Percentiles rank a stretch among this genome's conserved stretches.
Evolutionary conservation across 371 early-diverging fungal species (phyloP).

Genomic region (Mucor mucedo): DNA sequence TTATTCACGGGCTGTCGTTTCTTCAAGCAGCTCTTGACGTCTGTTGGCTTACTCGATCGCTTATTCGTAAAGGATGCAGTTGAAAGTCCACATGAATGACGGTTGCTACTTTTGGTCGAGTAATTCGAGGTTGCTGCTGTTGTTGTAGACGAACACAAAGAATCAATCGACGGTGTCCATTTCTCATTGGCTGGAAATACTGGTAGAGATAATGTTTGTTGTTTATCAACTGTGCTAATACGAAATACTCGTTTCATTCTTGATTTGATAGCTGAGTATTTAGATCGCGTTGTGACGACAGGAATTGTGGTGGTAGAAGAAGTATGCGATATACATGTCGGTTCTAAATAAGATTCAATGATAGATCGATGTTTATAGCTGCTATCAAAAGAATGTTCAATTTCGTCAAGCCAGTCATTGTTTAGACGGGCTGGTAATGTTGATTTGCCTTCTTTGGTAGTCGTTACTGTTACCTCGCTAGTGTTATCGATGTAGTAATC

Average conservation of each 20-base stretch:
- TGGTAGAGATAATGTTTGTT: neutral
- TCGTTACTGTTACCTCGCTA: slow-evolving; percentile 2
- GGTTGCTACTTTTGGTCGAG: neutral
- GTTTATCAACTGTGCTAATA: slow-evolving; percentile 2
- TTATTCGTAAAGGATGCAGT: neutral
- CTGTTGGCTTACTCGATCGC: neutral
- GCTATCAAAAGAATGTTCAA: slow-evolving; percentile 8
- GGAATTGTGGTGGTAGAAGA: neutral
- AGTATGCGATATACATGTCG: slow-evolving; percentile 4
- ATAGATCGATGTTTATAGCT: slow-evolving; percentile 14
- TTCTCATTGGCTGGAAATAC: slow-evolving; percentile 2
- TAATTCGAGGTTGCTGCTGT: neutral
- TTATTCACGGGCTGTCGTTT: too few relatives aligned
- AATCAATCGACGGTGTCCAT: slow-evolving; percentile 20
- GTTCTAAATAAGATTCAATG: slow-evolving; percentile 28
- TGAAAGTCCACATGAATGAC: neutral
- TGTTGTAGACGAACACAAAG: slow-evolving; percentile 17
- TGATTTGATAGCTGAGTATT: slow-evolving; percentile 12
- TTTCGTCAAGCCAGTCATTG: slow-evolving; percentile 13
- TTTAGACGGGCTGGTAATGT: neutral
- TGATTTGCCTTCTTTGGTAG: neutral
- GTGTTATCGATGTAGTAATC: neutral
- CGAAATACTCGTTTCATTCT: slow-evolving; percentile 22
- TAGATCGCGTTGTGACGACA: neutral
- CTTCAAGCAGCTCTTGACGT: neutral